Evolutionary conservation across 2,329 filamentous ascomycete genomes (phyloP), one percentile per base, ranked within the genome.

Genomic region (Penicillium rolfsii): DNA sequence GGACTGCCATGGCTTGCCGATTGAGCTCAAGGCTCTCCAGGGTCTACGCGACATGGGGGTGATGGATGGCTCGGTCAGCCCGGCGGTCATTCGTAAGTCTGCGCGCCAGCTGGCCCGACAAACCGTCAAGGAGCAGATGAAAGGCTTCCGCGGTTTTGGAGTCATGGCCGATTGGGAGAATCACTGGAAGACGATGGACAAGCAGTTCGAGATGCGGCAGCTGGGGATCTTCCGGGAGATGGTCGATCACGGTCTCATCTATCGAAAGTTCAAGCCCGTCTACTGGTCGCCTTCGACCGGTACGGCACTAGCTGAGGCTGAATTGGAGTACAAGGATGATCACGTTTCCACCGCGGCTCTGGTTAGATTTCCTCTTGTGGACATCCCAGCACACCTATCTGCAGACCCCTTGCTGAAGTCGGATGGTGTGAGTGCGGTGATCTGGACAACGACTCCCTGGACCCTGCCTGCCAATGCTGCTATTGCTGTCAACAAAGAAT

Each of bases 381-480:
- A 77, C 9, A 58, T 86, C 12, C 79, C 83, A 0, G 71, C 78
- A 7, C 71, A 77, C 26, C 67, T 88, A 26, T 70, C 71, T 50
- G 70, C 78, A 7, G 76, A 79, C 24, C 67, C 74, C 2, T 65
- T 72, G 28, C 68, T 81, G 3, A 74, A 85, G 24, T 66, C 76
- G 5, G 82, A 82, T 4, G 78, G 81, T 5, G 72, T 97, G 11
- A 89, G 84, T 73, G 91, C 90, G n/a, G 84, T 95, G n/a, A 91
- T 98, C 55, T 99, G 95, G 95, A 99, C 95, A 1, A 99, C 95
- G 0, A 99, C 95, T 0, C 95, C 95, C 0, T 99, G 95, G 95
- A 99, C 95, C 0, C 81, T 99, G 5, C 94, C 95, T 0, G 93
- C 94, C 1, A 99, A 99, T 74, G 87, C 87, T 72, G 93, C 91